Base-by-base conservation (phyloP, 2,329 filamentous ascomycete species). In the Fusarium coicis region DNA sequence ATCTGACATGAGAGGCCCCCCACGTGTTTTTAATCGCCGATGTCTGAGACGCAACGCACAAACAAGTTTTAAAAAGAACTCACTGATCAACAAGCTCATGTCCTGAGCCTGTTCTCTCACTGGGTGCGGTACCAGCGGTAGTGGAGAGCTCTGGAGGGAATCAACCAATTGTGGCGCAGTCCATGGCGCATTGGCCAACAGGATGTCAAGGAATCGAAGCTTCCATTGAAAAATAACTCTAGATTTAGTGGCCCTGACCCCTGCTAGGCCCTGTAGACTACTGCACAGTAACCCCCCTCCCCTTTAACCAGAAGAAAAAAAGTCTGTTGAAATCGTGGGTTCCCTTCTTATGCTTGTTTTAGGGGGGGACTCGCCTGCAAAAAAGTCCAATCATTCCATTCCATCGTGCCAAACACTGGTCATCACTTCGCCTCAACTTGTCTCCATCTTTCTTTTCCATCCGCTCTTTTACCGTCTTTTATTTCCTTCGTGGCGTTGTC, bases 381-480 rank as follows among this genome's bases (percentile, higher is more conserved):
- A 39, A 49, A 36, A 36, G 49, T 46, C 58, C 62, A 55, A 60
- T 32, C 59, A 2, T 47, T 8, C 58, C 58, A 36, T 21, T 65
- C 10, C 36, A 50, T 50, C 42, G 32, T 50, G 26, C 23, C 26
- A 39, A 37, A 50, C 63, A 19, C 32, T 39, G 5, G 23, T 14
- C 42, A 52, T 37, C 34, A 39, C 23, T 49, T 59, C 61, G 43
- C 43, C 63, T 66, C 36, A 28, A 19, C 10, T 47, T 30, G 28
- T 39, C 37, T 56, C 39, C 63, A 65, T 65, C 32, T 66, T 37
- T 37, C 36, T 16, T n/a, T 43, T 49, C 50, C 47, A 53, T 60
- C 62, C 62, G 52, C 30, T 66, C 50, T 50, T 66, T 66, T 47
- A 18, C 63, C 60, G 36, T 49, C 19, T 11, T 34, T 65, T 34